phyloP scores from a whole-genome alignment of 2,329 filamentous ascomycete genomes.

The Remersonia thermophila region DNA sequence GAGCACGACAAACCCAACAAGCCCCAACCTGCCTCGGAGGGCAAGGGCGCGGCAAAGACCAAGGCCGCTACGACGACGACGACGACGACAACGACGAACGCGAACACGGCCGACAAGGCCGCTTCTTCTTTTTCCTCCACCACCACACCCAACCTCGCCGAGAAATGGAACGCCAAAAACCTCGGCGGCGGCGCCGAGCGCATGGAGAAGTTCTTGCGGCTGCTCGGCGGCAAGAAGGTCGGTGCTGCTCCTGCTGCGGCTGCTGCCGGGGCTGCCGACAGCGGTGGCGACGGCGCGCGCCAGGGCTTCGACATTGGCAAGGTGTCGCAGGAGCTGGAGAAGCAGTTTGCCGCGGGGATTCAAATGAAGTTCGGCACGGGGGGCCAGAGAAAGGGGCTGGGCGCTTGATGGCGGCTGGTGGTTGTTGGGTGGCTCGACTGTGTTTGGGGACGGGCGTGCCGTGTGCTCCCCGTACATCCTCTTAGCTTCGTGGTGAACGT shows the following conservation, averaged over 20 bases:
- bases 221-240: slow-evolving; percentile 41
- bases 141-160: slow-evolving; percentile 20
- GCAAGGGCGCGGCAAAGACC: no score
- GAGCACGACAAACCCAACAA: slow-evolving; percentile 6
- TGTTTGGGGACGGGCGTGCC: background rate
- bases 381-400: slow-evolving; percentile 39
- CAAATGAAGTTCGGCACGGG: slow-evolving; percentile 41
- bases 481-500: no score
- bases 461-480: no score
- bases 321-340: slow-evolving; percentile 41
- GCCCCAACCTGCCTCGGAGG: no score
- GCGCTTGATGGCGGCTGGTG: slow-evolving; percentile 26
- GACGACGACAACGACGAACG: no score
- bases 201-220: slow-evolving; percentile 44
- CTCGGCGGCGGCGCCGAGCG: slow-evolving; percentile 39
- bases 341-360: slow-evolving; percentile 45
- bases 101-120: no score
- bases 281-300: slow-evolving; percentile 9
- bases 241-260: slow-evolving; percentile 15
- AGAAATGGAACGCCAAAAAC: slow-evolving; percentile 41
- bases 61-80: slow-evolving; percentile 1
- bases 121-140: no score
- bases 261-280: background rate
- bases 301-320: slow-evolving; percentile 24
- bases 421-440: no score